These are phyloP conservation scores for Marchantia polymorpha DNA, from an alignment of 225 moss, liverwort and hornwort genomes.

Conservation along the genomic window DNA sequence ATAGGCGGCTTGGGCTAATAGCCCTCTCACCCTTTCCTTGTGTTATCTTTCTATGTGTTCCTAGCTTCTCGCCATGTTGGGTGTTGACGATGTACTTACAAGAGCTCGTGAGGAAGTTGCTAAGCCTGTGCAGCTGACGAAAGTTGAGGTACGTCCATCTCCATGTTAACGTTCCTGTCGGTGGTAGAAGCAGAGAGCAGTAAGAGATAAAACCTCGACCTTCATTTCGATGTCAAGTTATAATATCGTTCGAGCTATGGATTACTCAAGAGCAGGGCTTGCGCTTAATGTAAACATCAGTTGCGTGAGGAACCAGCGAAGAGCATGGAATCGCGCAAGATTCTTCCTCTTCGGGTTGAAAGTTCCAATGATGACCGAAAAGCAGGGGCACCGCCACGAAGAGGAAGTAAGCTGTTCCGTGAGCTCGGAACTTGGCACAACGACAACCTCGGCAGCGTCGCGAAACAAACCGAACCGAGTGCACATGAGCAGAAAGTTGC, in stretches of 20 bases:
- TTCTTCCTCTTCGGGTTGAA: too few species aligned
- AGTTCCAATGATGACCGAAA: too few species aligned
- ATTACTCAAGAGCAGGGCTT: too few species aligned
- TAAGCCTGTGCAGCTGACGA: background rate
- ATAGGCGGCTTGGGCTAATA: background rate
- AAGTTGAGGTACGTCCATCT: background rate
- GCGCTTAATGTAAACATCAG: too few species aligned
- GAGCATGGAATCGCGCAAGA: too few species aligned
- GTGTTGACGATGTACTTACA: background rate
- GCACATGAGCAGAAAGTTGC: background rate
- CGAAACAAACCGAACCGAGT: background rate
- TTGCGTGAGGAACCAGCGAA: too few species aligned
- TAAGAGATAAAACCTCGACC: background rate
- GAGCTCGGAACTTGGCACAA: background rate
- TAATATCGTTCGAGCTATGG: background rate
- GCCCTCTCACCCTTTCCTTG: background rate
- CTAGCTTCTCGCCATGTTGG: background rate
- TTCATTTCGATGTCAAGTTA: background rate
- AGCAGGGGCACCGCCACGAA: too few species aligned
- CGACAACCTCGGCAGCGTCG: background rate
- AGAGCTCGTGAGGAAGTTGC: background rate
- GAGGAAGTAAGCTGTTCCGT: too few species aligned
- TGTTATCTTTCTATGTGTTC: background rate
- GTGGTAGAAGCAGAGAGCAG: background rate
- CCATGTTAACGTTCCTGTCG: background rate